Evolutionary conservation across 495 filamentous ascomycete genomes (phyloP).

Genomic region (Aspergillus heteromorphus): DNA sequence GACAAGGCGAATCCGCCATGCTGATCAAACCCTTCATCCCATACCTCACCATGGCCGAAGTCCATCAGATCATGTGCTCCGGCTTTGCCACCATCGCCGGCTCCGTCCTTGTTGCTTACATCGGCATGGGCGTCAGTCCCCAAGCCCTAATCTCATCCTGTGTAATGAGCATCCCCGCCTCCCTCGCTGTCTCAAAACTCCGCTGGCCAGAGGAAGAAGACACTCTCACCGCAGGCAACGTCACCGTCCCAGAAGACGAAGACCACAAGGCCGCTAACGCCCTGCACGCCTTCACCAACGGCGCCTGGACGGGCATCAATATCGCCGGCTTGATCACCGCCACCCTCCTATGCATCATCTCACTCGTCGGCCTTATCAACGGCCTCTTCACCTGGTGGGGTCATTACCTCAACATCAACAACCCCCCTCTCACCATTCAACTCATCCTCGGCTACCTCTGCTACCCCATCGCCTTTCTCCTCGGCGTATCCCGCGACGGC

Average conservation of each 20-base stretch:
- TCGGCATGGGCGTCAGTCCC: conserved; percentile 71
- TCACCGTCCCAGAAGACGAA: conserved; percentile 68
- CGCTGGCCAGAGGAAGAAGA: conserved; percentile 85
- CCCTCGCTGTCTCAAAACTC: conserved; percentile 78
- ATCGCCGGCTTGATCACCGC: conserved; percentile 81
- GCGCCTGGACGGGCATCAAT: conserved; percentile 83
- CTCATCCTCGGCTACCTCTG: conserved; percentile 78
- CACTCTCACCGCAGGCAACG: conserved; percentile 70
- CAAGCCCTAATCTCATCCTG: conserved; percentile 82
- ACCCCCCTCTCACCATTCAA: conserved; percentile 65
- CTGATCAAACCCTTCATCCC: conserved; percentile 81
- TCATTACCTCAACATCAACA: conserved; percentile 66
- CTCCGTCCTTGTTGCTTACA: conserved; percentile 74
- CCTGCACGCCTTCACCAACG: conserved; percentile 81
- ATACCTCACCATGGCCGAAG: conserved; percentile 74
- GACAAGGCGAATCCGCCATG: conserved; percentile 91
- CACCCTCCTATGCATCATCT: conserved; percentile 79
- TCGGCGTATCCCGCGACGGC: conserved; percentile 69
- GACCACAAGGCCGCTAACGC: conserved; percentile 67
- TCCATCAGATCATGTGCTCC: conserved; percentile 88
- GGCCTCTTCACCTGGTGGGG: conserved; percentile 89
- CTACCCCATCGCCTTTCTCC: conserved; percentile 78
- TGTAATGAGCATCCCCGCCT: conserved; percentile 90
- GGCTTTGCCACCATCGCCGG: conserved; percentile 65
- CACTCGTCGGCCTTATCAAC: conserved; percentile 68